These are phyloP conservation scores for Amphibolis antarctica DNA, from an alignment of 106 monocot genomes.

Conservation along the genomic window DNA sequence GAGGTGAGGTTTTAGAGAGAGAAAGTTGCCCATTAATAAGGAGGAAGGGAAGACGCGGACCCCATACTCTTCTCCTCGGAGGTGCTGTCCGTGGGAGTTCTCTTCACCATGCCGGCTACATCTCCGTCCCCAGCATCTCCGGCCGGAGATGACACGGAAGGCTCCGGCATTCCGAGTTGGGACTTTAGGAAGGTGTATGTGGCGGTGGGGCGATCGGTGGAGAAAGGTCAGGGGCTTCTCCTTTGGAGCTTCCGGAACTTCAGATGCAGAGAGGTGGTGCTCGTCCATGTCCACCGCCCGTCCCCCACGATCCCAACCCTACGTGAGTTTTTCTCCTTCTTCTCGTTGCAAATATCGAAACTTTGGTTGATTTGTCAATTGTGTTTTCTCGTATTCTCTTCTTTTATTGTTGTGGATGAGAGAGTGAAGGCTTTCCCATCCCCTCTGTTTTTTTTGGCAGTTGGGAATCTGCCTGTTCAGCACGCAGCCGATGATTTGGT, in stretches of 20 bases:
- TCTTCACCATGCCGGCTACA: not conserved
- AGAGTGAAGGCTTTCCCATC: not conserved
- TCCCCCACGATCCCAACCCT: conserved; percentile 63
- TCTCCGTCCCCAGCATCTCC: not conserved
- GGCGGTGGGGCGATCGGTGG: conserved; percentile 64
- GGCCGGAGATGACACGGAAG: not conserved
- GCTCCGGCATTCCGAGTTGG: too few relatives aligned
- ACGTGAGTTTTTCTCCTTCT: conserved; percentile 17
- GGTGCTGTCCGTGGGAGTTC: too few relatives aligned
- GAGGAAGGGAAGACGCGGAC: too few relatives aligned
- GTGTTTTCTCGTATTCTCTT: not conserved
- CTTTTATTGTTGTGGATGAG: not conserved
- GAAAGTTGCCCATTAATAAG: too few relatives aligned
- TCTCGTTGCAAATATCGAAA: not conserved
- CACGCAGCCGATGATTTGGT: conserved; percentile 27
- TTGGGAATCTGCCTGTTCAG: conserved; percentile 33
- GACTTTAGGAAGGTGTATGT: conserved; percentile 30
- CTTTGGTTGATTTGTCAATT: not conserved
- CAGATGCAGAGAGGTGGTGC: conserved; percentile 35
- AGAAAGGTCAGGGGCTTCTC: conserved; percentile 49
- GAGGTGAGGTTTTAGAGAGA: too few relatives aligned
- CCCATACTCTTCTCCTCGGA: too few relatives aligned
- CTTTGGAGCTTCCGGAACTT: conserved; percentile 47
- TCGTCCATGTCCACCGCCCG: conserved; percentile 69
- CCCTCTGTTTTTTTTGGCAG: conserved; percentile 19